Evolutionary conservation across 768 basidiomycete species (phyloP).

Genomic region (Lentinula sp.): DNA sequence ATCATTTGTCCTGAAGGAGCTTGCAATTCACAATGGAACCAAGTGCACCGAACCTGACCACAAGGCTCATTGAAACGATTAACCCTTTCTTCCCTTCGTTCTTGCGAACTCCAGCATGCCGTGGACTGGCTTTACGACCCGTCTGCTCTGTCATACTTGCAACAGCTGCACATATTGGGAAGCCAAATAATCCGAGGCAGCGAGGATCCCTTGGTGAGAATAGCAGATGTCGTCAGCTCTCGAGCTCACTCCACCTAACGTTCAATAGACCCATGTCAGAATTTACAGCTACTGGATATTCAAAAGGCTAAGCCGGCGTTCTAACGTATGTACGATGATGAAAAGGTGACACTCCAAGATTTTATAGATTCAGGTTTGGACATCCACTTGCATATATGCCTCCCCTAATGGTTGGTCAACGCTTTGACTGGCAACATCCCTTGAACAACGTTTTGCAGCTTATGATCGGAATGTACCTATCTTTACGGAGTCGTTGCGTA

Average conservation of each 20-base stretch:
- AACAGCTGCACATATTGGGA: neutral
- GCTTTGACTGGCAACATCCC: neutral
- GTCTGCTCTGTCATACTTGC: neutral
- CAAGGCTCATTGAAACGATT: neutral
- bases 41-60: neutral
- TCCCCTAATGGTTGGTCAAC: neutral
- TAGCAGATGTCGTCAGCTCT: neutral
- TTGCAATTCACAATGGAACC: neutral
- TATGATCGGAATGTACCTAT: neutral
- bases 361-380: neutral
- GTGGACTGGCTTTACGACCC: neutral
- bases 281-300: neutral
- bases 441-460: neutral
- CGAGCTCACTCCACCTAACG: neutral
- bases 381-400: neutral
- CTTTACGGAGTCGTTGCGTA: neutral
- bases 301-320: neutral
- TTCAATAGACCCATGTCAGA: neutral
- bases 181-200: neutral
- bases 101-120: neutral
- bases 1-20: neutral
- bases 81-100: neutral
- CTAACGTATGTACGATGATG: neutral
- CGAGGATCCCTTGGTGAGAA: neutral
- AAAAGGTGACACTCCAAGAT: neutral